phyloP scores from a whole-genome alignment of 116 monocot species.

The Phalaenopsis hybrid region DNA sequence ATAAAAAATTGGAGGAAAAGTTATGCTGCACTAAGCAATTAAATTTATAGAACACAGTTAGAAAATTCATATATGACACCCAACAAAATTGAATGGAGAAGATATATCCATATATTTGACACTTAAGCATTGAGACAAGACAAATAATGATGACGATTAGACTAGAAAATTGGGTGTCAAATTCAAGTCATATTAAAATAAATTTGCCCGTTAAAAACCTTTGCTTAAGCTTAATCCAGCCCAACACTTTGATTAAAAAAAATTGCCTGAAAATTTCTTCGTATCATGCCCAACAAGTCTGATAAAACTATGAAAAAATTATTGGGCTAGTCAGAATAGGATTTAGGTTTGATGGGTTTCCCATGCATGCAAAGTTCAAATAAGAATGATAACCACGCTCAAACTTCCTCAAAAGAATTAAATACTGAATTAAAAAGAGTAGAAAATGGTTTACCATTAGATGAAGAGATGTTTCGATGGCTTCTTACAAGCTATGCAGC shows the following conservation, averaged over 20 bases:
- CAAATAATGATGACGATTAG: not conserved
- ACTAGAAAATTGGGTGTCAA: not conserved
- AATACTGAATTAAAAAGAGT: not conserved
- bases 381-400: not conserved
- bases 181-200: not conserved
- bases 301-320: not conserved
- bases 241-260: not conserved
- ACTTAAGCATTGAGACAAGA: no score
- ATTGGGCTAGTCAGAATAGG: not conserved
- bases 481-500: conserved; percentile 15
- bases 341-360: not conserved
- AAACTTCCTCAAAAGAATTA: not conserved
- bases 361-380: not conserved
- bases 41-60: no score
- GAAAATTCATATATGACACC: no score
- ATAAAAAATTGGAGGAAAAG: no score
- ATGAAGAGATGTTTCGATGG: conserved; percentile 7
- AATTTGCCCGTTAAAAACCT: not conserved
- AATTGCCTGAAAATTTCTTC: not conserved
- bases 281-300: no score
- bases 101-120: no score
- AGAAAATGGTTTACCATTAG: not conserved
- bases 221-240: not conserved
- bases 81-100: no score
- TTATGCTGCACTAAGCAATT: no score